Evolutionary conservation across 2,329 filamentous ascomycete species (phyloP), one percentile per base, ranked within the genome.

Genomic region (Fulvia fulva): DNA sequence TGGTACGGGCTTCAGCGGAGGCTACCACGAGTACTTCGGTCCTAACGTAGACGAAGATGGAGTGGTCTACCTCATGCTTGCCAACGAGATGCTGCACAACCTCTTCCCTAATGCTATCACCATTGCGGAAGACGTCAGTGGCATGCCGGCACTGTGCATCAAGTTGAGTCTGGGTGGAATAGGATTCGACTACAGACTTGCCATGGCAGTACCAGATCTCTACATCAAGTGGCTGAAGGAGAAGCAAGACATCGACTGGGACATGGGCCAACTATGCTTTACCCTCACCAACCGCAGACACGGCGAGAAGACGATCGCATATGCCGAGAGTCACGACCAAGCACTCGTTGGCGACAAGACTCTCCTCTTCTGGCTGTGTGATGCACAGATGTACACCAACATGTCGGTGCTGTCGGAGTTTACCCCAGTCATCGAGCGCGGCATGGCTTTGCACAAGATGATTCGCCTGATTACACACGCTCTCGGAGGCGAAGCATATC

Each of bases 201-300:
- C 92, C 56, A 99, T 99, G 94, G 94, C 94, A 4, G 87, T 99
- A 62, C 94, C 94, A 3, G 94, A 99, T 74, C 90, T 99, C 85
- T 99, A 95, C 86, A 99, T 99, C 81, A 99, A 99, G 78, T 90
- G 95, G 71, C 76, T 97, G 61, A 99, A 99, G 75, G 94, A 99
- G 77, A 86, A 91, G 73, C 83, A 88, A 70, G 94, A 99, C 69
- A 81, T 91, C 62, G 84, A 96, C 9, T 99, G 94, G 94, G 89
- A 97, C 68, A 88, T 99, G 75, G 86, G 84, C 57, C 87, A 83
- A 65, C 88, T 99, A 53, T 87, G 86, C 73, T 92, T 88, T 77
- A 97, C 91, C 0, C 78, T 99, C 59, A 96, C 89, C 22, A 97
- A 99, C 76, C 84, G 94, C 57, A 87, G 94, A 26, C 90, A 97